Conservation (phyloP, 495 filamentous ascomycete genomes). For the Hypomontagnella monticulosa region DNA sequence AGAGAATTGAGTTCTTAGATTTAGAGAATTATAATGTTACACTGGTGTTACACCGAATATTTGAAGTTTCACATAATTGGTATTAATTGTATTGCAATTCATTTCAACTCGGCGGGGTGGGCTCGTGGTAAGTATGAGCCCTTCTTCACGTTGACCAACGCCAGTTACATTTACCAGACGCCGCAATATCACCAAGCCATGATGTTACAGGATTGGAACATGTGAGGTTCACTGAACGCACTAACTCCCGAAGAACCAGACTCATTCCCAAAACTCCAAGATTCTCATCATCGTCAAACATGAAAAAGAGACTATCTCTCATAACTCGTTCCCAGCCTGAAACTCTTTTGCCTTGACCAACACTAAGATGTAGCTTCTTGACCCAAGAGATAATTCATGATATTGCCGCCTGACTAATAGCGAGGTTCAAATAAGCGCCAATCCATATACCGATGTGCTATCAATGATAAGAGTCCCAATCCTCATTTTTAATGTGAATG, state of each 20-base stretch:
- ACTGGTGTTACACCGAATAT: too few relatives aligned
- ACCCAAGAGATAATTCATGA: background rate
- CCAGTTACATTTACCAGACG: too few relatives aligned
- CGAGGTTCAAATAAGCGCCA: background rate
- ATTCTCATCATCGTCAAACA: background rate
- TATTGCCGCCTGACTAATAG: background rate
- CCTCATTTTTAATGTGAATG: constrained; percentile 50
- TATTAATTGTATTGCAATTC: too few relatives aligned
- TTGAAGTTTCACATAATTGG: too few relatives aligned
- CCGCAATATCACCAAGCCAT: too few relatives aligned
- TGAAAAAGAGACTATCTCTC: background rate
- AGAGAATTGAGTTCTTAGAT: too few relatives aligned
- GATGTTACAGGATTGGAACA: too few relatives aligned
- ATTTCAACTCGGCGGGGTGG: too few relatives aligned
- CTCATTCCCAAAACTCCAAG: background rate
- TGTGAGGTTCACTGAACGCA: background rate
- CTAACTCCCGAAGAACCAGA: background rate
- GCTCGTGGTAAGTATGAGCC: too few relatives aligned
- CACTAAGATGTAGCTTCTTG: background rate
- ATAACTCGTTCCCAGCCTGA: background rate
- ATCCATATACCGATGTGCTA: background rate
- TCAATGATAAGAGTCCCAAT: constrained; percentile 42
- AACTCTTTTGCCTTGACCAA: background rate
- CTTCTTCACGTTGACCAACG: too few relatives aligned
- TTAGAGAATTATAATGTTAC: too few relatives aligned